These are phyloP conservation scores for Ziziphus jujuba DNA, from an alignment of 306 rosid species.

Conservation along the genomic window DNA sequence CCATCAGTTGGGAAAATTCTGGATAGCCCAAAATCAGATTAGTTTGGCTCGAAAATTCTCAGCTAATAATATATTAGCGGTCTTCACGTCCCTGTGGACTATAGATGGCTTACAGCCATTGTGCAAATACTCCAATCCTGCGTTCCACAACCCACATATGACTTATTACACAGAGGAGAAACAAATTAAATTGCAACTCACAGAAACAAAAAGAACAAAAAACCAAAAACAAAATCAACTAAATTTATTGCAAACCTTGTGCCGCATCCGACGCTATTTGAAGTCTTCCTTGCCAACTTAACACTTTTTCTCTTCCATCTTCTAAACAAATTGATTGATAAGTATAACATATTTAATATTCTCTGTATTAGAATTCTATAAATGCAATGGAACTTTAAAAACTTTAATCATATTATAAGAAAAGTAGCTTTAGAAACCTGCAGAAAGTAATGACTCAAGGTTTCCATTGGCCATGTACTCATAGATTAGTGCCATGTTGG, in stretches of 20 bases:
- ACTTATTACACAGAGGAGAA: background rate
- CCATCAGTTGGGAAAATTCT: slow-evolving; percentile 2
- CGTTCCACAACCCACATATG: background rate
- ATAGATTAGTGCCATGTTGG: slow-evolving; percentile 28
- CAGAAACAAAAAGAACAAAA: too few species aligned
- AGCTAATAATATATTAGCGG: slow-evolving; percentile 35
- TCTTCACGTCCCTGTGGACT: slow-evolving; percentile 40
- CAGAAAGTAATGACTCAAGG: slow-evolving; percentile 29
- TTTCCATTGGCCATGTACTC: slow-evolving; percentile 44
- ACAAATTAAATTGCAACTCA: too few species aligned
- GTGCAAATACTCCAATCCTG: slow-evolving; percentile 51
- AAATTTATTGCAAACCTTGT: slow-evolving; percentile 20
- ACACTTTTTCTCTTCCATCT: background rate
- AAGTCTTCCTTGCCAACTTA: slow-evolving; percentile 34
- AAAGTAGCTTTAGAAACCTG: too few species aligned
- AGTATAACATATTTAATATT: background rate
- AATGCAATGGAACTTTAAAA: too few species aligned
- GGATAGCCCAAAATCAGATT: slow-evolving; percentile 24
- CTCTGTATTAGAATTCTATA: background rate
- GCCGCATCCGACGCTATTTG: slow-evolving; percentile 34
- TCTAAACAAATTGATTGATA: background rate
- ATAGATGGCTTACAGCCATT: too few species aligned
- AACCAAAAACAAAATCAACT: background rate
- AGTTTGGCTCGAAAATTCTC: slow-evolving; percentile 30
- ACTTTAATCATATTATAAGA: too few species aligned